Evolutionary conservation across 2,329 filamentous ascomycete species (phyloP).

Genomic region (Colletotrichum navitas): DNA sequence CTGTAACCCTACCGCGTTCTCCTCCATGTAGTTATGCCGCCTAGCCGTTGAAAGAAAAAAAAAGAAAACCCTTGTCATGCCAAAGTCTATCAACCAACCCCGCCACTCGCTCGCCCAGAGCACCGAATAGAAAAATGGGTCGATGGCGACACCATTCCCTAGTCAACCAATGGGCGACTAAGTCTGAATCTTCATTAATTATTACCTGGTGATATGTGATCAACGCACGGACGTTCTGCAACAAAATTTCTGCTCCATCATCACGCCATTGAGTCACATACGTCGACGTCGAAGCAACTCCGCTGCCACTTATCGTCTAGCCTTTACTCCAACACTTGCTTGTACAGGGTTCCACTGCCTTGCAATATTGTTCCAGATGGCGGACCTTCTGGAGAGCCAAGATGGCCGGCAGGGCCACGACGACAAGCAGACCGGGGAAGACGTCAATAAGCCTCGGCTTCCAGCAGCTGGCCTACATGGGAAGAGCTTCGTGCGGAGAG

Average conservation of each 20-base stretch:
- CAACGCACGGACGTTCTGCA: not conserved
- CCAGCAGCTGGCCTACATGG: slow-evolving; percentile 6
- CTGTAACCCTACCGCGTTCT: not conserved
- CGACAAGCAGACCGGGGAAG: slow-evolving; percentile 24
- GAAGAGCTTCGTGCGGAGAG: slow-evolving; percentile 25
- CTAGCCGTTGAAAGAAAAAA: too few species aligned
- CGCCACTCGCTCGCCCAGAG: not conserved
- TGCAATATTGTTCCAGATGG: slow-evolving; percentile 1
- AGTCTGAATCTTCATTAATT: not conserved
- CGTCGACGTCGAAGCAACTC: not conserved
- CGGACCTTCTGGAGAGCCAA: slow-evolving; percentile 31
- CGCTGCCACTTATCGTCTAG: not conserved
- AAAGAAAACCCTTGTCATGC: not conserved
- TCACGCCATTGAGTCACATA: not conserved
- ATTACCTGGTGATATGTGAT: not conserved
- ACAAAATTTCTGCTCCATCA: slow-evolving; percentile 11
- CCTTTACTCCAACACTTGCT: not conserved
- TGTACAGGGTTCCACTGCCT: not conserved
- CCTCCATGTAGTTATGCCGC: not conserved
- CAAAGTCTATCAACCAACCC: not conserved
- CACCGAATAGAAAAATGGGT: slow-evolving; percentile 4
- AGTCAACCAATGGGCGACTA: slow-evolving; percentile 10
- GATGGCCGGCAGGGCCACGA: not conserved
- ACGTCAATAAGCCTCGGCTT: not conserved
- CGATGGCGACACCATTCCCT: slow-evolving; percentile 6